Percentiles rank a stretch among this genome's conserved stretches.
Conservation (phyloP, 2,329 filamentous ascomycete species). For the Fusarium sp. region DNA sequence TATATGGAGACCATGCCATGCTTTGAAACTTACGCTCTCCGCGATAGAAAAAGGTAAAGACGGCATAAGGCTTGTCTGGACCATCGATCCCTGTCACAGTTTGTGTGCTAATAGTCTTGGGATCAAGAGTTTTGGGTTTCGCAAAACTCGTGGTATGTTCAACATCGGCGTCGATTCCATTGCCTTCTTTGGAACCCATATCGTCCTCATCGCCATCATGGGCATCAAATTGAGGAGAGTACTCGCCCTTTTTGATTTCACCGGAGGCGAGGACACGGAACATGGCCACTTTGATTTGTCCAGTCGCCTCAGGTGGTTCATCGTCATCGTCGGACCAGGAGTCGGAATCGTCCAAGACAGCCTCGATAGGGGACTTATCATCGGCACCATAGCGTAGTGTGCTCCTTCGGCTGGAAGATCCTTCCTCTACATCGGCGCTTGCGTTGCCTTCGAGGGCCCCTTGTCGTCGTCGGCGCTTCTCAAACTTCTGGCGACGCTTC, state of each 20-base stretch:
- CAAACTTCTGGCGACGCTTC: slow-evolving; percentile 84
- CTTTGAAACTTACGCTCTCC: slow-evolving; percentile 81
- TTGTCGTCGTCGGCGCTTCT: slow-evolving; percentile 73
- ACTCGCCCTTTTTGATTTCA: slow-evolving; percentile 97
- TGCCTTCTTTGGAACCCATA: slow-evolving; percentile 59
- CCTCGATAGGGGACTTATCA: slow-evolving; percentile 78
- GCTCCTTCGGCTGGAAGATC: slow-evolving; percentile 58
- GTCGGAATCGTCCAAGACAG: slow-evolving; percentile 74
- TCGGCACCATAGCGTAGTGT: slow-evolving; percentile 86
- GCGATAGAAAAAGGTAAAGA: slow-evolving; percentile 97
- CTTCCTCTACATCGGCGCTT: slow-evolving; percentile 52
- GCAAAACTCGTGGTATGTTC: slow-evolving; percentile 98
- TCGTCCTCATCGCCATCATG: slow-evolving; percentile 91
- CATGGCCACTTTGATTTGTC: slow-evolving; percentile 97
- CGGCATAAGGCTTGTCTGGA: slow-evolving; percentile 93
- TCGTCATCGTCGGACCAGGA: slow-evolving; percentile 84
- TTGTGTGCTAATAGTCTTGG: slow-evolving; percentile 97
- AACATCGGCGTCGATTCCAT: slow-evolving; percentile 79
- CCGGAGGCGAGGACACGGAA: slow-evolving; percentile 95
- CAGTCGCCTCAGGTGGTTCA: slow-evolving; percentile 90
- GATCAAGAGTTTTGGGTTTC: slow-evolving; percentile 94
- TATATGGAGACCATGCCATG: background rate
- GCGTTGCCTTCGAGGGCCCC: slow-evolving; percentile 58
- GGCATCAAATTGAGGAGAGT: slow-evolving; percentile 96
- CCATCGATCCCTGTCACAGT: slow-evolving; percentile 99